These are phyloP conservation scores for Aspergillus texensis DNA, from an alignment of 2,329 filamentous ascomycete species.

Conservation along the genomic window DNA sequence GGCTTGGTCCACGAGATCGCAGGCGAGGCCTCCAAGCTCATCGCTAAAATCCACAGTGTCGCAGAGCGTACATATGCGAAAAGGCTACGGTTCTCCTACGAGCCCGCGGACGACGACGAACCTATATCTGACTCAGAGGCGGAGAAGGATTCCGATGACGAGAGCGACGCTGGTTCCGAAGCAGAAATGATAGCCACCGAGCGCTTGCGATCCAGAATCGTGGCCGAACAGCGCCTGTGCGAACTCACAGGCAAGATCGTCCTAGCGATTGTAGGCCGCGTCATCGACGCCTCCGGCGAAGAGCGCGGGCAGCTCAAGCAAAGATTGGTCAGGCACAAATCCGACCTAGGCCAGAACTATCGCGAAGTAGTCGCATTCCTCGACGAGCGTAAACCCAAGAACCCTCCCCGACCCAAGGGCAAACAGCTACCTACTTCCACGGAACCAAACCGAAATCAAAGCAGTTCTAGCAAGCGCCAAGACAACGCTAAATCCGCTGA, in stretches of 20 bases:
- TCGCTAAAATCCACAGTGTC: slow-evolving; percentile 76
- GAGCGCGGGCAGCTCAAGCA: slow-evolving; percentile 67
- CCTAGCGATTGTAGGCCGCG: slow-evolving; percentile 72
- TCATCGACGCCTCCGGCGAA: slow-evolving; percentile 67
- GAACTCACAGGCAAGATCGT: slow-evolving; percentile 84
- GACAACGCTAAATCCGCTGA: slow-evolving; percentile 41
- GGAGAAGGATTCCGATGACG: slow-evolving; percentile 57
- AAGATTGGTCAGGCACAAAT: slow-evolving; percentile 76
- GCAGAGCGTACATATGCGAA: slow-evolving; percentile 79
- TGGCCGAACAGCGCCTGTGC: slow-evolving; percentile 84
- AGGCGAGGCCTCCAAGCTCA: slow-evolving; percentile 62
- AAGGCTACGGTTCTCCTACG: slow-evolving; percentile 53
- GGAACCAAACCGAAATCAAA: slow-evolving; percentile 18
- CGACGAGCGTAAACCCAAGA: slow-evolving; percentile 63
- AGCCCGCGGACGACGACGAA: slow-evolving; percentile 68
- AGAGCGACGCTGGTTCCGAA: slow-evolving; percentile 33
- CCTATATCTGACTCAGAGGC: slow-evolving; percentile 66
- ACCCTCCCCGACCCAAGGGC: slow-evolving; percentile 33
- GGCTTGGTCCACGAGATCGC: slow-evolving; percentile 71
- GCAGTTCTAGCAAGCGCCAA: slow-evolving; percentile 23
- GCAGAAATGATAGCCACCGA: slow-evolving; percentile 48
- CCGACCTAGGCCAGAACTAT: slow-evolving; percentile 80
- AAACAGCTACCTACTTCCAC: slow-evolving; percentile 28
- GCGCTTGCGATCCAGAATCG: slow-evolving; percentile 66
- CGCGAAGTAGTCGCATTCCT: slow-evolving; percentile 81